Evolutionary conservation across 768 basidiomycete genomes (phyloP), one percentile per base, ranked within the genome.

Genomic region (Mycena polygramma): DNA sequence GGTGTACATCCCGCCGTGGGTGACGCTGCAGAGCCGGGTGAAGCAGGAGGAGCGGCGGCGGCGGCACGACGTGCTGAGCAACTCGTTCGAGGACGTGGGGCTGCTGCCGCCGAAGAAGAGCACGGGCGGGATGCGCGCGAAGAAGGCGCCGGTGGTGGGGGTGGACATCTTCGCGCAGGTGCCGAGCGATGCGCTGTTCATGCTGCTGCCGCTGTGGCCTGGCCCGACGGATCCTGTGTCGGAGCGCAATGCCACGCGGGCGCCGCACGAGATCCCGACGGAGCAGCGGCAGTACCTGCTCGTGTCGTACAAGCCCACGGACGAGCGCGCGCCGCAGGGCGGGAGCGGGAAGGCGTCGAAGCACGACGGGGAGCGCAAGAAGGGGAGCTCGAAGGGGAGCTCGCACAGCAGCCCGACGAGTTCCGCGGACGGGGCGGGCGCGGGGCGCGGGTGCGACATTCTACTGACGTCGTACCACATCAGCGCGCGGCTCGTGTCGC

Each of bases 201-300:
- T 95, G 94, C 85, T 94, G 30, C 83, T 95, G 20, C 94, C 94
- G 19, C 83, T 95, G n/a, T 95, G 94, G 93, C 89, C 91, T 11
- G 87, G 90, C 20, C 91, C 92, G 73, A 92, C 89, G 1, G 92
- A 93, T 77, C 76, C 86, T 0, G 74, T 76, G 39, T 80, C 83
- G 15, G 72, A 73, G 49, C 53, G 70, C 76, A 55, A 68, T 68
- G 66, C 76, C 76, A 73, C 73, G 57, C 24, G 45, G 64, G 13
- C 69, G 75, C 61, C 80, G 78, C 22, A 77, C 6, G 74, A 80
- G 39, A 80, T 88, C 45, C 84, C 87, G 1, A 77, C 87, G 46
- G 84, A 88, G 62, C 83, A 89, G 37, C 86, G 92, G 1, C 87
- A 88, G 65, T 95, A 92, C 75, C 83, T 96, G 39, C 85, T 97